phyloP scores from a whole-genome alignment of 768 basidiomycete species.

The Krasilnikovozyma curviuscula region DNA sequence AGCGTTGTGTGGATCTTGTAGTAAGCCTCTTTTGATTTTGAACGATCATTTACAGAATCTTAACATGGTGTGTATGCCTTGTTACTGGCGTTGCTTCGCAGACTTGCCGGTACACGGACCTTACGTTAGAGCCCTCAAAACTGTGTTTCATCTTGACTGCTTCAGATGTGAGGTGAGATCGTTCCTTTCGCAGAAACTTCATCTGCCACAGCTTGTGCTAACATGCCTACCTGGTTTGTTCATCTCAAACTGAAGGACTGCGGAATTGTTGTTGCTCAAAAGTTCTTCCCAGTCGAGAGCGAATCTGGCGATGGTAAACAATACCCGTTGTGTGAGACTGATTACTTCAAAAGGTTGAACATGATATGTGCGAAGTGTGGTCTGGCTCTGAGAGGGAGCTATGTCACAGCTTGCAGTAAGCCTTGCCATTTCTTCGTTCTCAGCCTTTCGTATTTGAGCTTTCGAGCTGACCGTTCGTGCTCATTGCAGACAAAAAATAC shows the following conservation, averaged over 20 bases:
- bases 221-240: neutral
- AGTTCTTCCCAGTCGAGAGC: conserved; percentile 86
- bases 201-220: neutral
- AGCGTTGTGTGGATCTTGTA: conserved; percentile 5
- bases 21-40: conserved; percentile 4
- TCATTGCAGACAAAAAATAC: conserved; percentile 72
- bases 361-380: conserved; percentile 93
- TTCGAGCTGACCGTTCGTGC: neutral
- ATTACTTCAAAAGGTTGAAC: conserved; percentile 89
- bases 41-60: too few species aligned
- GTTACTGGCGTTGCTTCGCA: too few species aligned
- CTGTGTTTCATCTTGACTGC: conserved; percentile 90
- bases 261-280: conserved; percentile 83
- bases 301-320: conserved; percentile 54
- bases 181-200: too few species aligned
- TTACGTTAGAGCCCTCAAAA: conserved; percentile 83
- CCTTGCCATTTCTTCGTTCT: conserved; percentile 12
- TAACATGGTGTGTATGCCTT: too few species aligned
- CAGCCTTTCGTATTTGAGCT: neutral
- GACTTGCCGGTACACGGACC: conserved; percentile 70
- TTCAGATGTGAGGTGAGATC: conserved; percentile 76
- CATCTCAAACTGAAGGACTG: conserved; percentile 48
- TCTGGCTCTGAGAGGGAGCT: conserved; percentile 82
- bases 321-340: conserved; percentile 89
- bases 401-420: conserved; percentile 97